Conservation (phyloP, 495 filamentous ascomycete genomes). For the Penicillium diatomitis region DNA sequence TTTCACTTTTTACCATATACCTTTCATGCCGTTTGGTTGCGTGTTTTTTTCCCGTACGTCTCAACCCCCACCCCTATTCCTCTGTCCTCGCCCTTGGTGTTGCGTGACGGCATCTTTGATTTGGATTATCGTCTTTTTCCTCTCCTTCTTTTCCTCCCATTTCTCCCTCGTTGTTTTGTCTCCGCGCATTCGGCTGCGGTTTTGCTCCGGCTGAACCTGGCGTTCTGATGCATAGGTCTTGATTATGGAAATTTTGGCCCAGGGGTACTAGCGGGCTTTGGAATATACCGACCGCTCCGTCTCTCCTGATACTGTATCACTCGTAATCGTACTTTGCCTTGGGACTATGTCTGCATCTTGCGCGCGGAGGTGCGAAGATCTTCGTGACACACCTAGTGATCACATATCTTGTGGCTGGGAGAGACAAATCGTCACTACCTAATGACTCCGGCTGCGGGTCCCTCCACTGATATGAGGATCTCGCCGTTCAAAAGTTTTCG, state of each 20-base stretch:
- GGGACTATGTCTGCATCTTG: too few species aligned
- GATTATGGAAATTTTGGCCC: conserved; percentile 26
- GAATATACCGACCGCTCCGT: conserved; percentile 3
- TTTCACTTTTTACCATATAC: background rate
- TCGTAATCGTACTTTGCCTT: too few species aligned
- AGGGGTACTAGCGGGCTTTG: conserved; percentile 17
- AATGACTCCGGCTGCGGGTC: too few species aligned
- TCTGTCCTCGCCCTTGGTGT: conserved; percentile 3
- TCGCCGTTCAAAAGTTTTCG: too few species aligned
- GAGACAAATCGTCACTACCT: too few species aligned
- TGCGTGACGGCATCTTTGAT: too few species aligned
- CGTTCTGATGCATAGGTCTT: conserved; percentile 26
- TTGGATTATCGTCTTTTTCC: background rate
- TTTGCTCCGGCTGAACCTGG: conserved; percentile 7
- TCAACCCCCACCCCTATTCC: conserved; percentile 10
- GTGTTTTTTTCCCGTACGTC: background rate
- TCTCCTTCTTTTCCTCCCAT: conserved; percentile 23
- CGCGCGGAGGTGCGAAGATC: too few species aligned
- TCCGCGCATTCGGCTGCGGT: background rate
- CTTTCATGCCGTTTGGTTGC: conserved; percentile 5
- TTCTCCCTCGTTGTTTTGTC: conserved; percentile 12
- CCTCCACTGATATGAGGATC: too few species aligned
- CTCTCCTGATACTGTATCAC: too few species aligned
- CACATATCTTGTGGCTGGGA: too few species aligned
- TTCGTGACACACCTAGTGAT: too few species aligned